These are phyloP conservation scores for Sporothrix globosa DNA, from an alignment of 2,329 filamentous ascomycete species.

Conservation along the genomic window DNA sequence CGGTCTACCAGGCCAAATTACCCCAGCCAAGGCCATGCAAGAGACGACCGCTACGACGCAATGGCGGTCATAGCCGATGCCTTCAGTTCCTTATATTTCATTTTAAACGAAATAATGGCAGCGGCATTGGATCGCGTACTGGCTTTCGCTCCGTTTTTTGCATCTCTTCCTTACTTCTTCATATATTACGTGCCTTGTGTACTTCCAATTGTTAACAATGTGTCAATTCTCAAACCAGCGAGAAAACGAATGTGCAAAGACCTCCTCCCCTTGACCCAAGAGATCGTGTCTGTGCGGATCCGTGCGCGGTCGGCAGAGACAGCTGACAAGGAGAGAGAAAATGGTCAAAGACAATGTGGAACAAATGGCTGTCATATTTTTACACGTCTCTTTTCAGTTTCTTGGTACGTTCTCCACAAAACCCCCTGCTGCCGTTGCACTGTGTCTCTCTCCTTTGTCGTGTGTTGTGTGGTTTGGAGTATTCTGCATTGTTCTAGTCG, in stretches of 20 bases:
- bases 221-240: no score
- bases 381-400: conserved; percentile 11
- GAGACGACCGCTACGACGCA: neutral
- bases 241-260: conserved; percentile 2
- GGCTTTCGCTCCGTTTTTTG: neutral
- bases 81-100: no score
- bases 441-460: neutral
- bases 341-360: neutral
- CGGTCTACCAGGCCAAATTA: conserved; percentile 4
- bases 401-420: conserved; percentile 6
- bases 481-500: neutral
- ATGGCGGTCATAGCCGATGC: no score
- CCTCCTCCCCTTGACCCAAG: conserved; percentile 15
- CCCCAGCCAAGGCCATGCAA: neutral
- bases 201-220: neutral
- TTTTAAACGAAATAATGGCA: no score
- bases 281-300: conserved; percentile 24
- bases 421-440: neutral
- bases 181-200: no score
- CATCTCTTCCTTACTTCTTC: neutral
- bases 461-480: neutral
- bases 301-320: conserved; percentile 1
- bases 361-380: neutral
- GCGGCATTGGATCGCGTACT: no score
- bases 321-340: neutral